Base-by-base conservation (phyloP, 2,329 filamentous ascomycete genomes). In the Thelonectria blattea region DNA sequence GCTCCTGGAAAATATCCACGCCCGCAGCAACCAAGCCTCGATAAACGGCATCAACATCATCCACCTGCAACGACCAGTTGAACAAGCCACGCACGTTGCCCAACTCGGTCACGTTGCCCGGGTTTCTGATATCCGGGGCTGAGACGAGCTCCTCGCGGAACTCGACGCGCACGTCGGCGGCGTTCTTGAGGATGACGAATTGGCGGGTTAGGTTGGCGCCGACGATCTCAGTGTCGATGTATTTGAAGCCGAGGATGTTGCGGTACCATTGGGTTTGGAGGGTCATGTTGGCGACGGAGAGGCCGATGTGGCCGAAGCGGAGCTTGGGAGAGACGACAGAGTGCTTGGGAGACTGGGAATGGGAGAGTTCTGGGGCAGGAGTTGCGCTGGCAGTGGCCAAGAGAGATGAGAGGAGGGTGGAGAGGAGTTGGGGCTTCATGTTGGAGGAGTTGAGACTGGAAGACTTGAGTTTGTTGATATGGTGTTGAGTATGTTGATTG, bases 21-120 rank as follows among this genome's bases (percentile, higher is more conserved):
- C 47, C 47, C 37, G 30, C 47, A 39, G 47, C 47, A 20, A 50
- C 30, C 30, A 50, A 20, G 30, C 37, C n/a, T 18, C 5, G 3
- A 17, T 50, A 50, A 5, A 50, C n/a, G 3, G 30, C 30, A 50
- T 50, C 47, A 6, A 50, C 47, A 50, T 50, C 17, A n/a, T 50
- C 47, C 5, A 50, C 47, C 32, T 50, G 47, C 7, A 50, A 27
- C 22, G 47, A 50, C 47, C 47, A 50, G 47, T 50, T 50, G n/a
- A 50, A 37, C 15, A 50, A 6, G n/a, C 47, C 47, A 15, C 30
- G 30, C n/a, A 50, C 32, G 37, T 37, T 20, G 22, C 47, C 47
- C 30, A 50, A 24, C 17, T 50, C 47, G 3, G n/a, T 39, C 17
- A 50, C 18, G n/a, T 39, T 50, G 32, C 30, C 14, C 17, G 47